These are phyloP conservation scores for Borovskyia barvae DNA, from an alignment of 208 protist genomes.

Conservation along the genomic window DNA sequence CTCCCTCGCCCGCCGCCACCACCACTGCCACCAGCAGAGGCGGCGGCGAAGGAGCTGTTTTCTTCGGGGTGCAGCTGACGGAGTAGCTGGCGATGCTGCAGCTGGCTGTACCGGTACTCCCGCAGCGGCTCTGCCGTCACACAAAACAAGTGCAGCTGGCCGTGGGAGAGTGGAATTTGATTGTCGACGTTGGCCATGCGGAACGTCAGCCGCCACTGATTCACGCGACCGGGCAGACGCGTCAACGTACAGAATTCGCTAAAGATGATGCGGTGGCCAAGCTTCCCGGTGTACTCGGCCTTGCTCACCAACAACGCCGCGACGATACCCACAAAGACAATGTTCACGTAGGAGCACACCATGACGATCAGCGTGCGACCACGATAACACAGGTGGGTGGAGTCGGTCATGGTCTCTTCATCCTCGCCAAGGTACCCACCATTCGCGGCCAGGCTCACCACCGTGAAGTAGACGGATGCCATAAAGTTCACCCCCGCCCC, in stretches of 20 bases:
- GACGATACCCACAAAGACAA: slow-evolving; percentile 83
- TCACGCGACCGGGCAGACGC: slow-evolving; percentile 32
- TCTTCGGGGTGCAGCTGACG: background rate
- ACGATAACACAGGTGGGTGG: slow-evolving; percentile 59
- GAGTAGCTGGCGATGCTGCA: slow-evolving; percentile 28
- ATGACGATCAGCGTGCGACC: slow-evolving; percentile 76
- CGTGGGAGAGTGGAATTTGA: slow-evolving; percentile 53
- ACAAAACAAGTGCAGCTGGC: slow-evolving; percentile 69
- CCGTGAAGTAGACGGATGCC: slow-evolving; percentile 71
- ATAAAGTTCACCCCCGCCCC: slow-evolving; percentile 46
- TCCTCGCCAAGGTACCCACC: slow-evolving; percentile 85
- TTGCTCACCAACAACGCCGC: slow-evolving; percentile 83
- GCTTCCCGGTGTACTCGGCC: slow-evolving; percentile 60
- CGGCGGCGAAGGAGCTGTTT: too few relatives aligned
- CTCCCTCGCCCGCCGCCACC: too few relatives aligned
- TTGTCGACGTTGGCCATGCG: slow-evolving; percentile 79
- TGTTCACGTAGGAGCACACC: slow-evolving; percentile 76
- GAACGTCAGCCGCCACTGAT: slow-evolving; percentile 61
- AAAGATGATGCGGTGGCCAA: slow-evolving; percentile 79
- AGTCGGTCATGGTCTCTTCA: slow-evolving; percentile 52
- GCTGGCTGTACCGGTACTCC: slow-evolving; percentile 37
- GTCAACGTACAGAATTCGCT: slow-evolving; percentile 76
- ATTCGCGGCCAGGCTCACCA: slow-evolving; percentile 83
- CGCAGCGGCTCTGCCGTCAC: slow-evolving; percentile 52
- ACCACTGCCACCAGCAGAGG: too few relatives aligned